Evolutionary conservation across 2,329 filamentous ascomycete species (phyloP).

Genomic region (Ambrosiella xylebori): DNA sequence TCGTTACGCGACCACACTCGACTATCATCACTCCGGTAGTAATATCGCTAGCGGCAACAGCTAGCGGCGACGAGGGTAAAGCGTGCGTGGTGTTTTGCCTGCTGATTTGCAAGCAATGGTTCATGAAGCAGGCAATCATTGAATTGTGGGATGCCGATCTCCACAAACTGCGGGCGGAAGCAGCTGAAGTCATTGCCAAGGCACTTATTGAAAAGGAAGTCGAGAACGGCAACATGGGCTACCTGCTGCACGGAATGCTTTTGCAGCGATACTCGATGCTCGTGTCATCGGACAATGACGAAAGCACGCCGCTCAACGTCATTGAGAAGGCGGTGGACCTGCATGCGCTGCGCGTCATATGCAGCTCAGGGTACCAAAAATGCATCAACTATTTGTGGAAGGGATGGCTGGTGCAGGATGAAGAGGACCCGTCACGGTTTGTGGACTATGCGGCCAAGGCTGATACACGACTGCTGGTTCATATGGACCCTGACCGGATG

Average conservation of each 20-base stretch:
- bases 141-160: conserved; percentile 91
- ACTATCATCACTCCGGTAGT: conserved; percentile 68
- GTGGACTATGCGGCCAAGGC: conserved; percentile 73
- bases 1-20: conserved; percentile 67
- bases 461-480: conserved; percentile 57
- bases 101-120: conserved; percentile 55
- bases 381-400: conserved; percentile 86
- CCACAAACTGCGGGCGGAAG: conserved; percentile 58
- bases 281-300: conserved; percentile 51
- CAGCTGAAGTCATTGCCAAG: conserved; percentile 88
- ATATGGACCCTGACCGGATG: conserved; percentile 91
- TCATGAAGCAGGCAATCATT: conserved; percentile 55
- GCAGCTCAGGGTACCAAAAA: conserved; percentile 87
- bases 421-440: conserved; percentile 77
- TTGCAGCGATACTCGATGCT: conserved; percentile 80
- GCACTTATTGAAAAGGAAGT: conserved; percentile 55
- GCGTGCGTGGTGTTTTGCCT: conserved; percentile 75
- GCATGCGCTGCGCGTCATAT: conserved; percentile 76
- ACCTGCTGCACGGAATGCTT: conserved; percentile 64
- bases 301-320: conserved; percentile 53
- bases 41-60: conserved; percentile 61
- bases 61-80: conserved; percentile 47
- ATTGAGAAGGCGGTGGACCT: conserved; percentile 88
- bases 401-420: conserved; percentile 93
- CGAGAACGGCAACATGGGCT: conserved; percentile 45